phyloP scores from a whole-genome alignment of 345 rosid species.

The Hypericum androsaemum region DNA sequence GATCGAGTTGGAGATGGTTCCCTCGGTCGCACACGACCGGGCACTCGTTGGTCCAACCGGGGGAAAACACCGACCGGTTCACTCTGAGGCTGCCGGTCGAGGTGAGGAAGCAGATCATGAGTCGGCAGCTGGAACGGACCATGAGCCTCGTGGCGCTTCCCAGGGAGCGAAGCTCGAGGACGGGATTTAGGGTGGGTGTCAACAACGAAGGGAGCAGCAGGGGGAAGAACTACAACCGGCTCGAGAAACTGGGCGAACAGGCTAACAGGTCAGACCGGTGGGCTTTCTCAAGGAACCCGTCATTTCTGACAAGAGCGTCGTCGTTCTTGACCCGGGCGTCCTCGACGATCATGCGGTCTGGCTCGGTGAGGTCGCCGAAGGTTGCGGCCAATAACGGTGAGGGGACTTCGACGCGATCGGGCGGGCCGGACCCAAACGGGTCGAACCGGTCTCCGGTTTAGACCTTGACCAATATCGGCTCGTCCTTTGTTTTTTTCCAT shows the following conservation, averaged over 20 bases:
- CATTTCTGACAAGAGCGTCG: slow-evolving; percentile 41
- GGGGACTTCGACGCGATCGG: slow-evolving; percentile 20
- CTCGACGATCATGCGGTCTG: background rate
- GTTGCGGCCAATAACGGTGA: slow-evolving; percentile 30
- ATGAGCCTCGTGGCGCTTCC: slow-evolving; percentile 48
- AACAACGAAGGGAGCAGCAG: slow-evolving; percentile 24
- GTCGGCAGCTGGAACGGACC: slow-evolving; percentile 52
- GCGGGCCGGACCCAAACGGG: slow-evolving; percentile 17
- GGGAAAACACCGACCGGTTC: slow-evolving; percentile 75
- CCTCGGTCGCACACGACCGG: slow-evolving; percentile 87
- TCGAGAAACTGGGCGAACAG: slow-evolving; percentile 22
- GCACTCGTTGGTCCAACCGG: slow-evolving; percentile 76
- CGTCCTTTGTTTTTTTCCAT: too few relatives aligned
- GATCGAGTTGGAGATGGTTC: slow-evolving; percentile 32
- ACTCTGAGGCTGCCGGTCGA: slow-evolving; percentile 63
- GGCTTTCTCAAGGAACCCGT: slow-evolving; percentile 34
- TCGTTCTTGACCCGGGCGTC: slow-evolving; percentile 28
- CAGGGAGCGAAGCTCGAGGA: slow-evolving; percentile 40
- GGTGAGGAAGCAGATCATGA: slow-evolving; percentile 58
- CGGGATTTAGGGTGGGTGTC: slow-evolving; percentile 32
- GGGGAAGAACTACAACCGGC: slow-evolving; percentile 20
- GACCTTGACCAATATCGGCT: too few relatives aligned
- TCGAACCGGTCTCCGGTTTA: slow-evolving; percentile 49
- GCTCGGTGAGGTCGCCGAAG: slow-evolving; percentile 23
- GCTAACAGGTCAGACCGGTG: slow-evolving; percentile 40